phyloP scores from a whole-genome alignment of 768 basidiomycete species.

The Suillus brevipes region DNA sequence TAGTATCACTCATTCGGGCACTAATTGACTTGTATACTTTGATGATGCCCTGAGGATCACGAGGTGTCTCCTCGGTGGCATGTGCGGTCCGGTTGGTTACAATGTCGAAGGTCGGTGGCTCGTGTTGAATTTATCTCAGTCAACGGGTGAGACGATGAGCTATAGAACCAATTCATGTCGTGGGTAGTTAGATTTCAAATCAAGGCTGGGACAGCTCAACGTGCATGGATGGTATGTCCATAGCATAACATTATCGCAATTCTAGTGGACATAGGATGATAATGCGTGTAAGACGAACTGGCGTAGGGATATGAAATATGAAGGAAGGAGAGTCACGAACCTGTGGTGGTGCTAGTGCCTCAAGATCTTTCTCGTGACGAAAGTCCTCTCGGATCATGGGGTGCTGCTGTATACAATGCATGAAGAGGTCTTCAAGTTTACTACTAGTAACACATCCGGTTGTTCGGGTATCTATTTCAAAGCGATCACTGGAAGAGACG shows the following conservation, averaged over 20 bases:
- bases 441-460: slow-evolving; percentile 27
- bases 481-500: slow-evolving; percentile 22
- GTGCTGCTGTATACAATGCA: slow-evolving; percentile 45
- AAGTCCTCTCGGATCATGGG: slow-evolving; percentile 47
- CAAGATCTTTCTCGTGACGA: slow-evolving; percentile 22
- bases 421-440: slow-evolving; percentile 42
- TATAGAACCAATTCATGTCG: background rate
- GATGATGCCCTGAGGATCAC: slow-evolving; percentile 43
- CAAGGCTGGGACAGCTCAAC: background rate
- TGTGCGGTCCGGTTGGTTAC: slow-evolving; percentile 16
- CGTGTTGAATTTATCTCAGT: background rate
- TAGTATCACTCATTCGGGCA: no score
- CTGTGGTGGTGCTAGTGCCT: background rate
- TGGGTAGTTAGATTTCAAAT: background rate
- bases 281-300: slow-evolving; percentile 13
- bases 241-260: slow-evolving; percentile 16
- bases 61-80: slow-evolving; percentile 31
- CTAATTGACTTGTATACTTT: slow-evolving; percentile 22
- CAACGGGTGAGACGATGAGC: background rate
- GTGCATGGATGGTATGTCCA: background rate
- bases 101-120: background rate
- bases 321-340: background rate
- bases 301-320: background rate
- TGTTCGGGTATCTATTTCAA: slow-evolving; percentile 26
- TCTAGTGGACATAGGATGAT: slow-evolving; percentile 14